Conservation (phyloP, 2,329 filamentous ascomycete genomes). For the Aspergillus terreus region DNA sequence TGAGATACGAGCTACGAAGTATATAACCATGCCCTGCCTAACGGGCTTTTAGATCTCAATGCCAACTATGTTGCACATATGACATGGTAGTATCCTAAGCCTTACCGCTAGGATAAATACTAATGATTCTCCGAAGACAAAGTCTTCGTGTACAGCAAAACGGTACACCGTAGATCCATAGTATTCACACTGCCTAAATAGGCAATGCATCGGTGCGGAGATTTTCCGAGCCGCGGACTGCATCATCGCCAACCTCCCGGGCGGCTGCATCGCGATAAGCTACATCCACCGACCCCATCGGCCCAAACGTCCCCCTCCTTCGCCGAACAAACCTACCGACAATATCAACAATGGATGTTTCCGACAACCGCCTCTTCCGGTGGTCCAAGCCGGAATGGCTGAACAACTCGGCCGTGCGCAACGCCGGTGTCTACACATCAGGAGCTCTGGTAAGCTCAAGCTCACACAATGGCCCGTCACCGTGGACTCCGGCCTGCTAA, state of each 20-base stretch:
- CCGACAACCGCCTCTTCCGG: constrained; percentile 59
- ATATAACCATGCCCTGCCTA: constrained; percentile 8
- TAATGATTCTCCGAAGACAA: background rate
- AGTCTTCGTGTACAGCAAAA: background rate
- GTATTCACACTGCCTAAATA: background rate
- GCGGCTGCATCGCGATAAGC: background rate
- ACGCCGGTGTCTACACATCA: constrained; percentile 62
- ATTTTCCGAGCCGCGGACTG: constrained; percentile 20
- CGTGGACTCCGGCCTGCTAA: background rate
- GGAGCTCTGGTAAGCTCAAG: constrained; percentile 57
- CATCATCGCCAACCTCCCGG: constrained; percentile 11
- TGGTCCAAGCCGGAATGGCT: constrained; percentile 65
- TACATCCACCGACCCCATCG: background rate
- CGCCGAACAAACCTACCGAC: background rate
- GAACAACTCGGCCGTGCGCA: constrained; percentile 61
- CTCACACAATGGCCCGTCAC: background rate
- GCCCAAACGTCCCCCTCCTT: background rate
- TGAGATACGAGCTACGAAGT: constrained; percentile 20
- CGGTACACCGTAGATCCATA: background rate
- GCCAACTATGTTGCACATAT: background rate
- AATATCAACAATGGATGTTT: constrained; percentile 35
- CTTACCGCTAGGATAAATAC: background rate
- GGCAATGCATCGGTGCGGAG: constrained; percentile 5
- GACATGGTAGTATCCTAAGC: background rate
- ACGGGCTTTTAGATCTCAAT: background rate